Conservation (phyloP, 2,329 filamentous ascomycete species). For the Hypoxylon sp. region DNA sequence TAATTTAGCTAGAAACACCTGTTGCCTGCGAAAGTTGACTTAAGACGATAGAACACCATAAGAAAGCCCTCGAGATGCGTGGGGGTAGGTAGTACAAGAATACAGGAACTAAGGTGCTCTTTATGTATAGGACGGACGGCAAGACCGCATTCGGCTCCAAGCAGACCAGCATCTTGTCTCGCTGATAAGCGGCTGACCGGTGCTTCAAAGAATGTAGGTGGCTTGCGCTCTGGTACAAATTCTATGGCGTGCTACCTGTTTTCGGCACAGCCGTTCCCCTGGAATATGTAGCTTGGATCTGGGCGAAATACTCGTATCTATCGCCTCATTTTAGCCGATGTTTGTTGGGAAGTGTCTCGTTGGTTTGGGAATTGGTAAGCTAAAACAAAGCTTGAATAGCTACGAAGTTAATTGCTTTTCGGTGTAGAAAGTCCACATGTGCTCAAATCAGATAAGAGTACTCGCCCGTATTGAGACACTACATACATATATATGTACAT, state of each 20-base stretch:
- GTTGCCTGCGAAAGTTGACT: slow-evolving; percentile 6
- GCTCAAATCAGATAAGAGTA: slow-evolving; percentile 20
- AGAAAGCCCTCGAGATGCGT: slow-evolving; percentile 20
- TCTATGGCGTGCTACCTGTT: slow-evolving; percentile 27
- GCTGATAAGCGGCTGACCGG: slow-evolving; percentile 29
- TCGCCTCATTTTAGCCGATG: slow-evolving; percentile 22
- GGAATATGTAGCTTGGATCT: slow-evolving; percentile 12
- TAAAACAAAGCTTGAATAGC: slow-evolving; percentile 16
- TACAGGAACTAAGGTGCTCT: slow-evolving; percentile 14
- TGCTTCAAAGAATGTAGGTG: slow-evolving; percentile 33
- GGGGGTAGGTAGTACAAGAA: slow-evolving; percentile 32
- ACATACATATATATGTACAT: not conserved
- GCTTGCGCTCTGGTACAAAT: slow-evolving; percentile 21
- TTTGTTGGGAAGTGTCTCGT: slow-evolving; percentile 7
- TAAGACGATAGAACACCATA: slow-evolving; percentile 16
- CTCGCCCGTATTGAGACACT: slow-evolving; percentile 20
- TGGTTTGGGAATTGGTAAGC: slow-evolving; percentile 1
- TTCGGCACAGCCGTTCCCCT: slow-evolving; percentile 23
- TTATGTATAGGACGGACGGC: not conserved
- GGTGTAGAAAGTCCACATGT: slow-evolving; percentile 33
- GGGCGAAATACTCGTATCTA: slow-evolving; percentile 17
- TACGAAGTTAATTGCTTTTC: slow-evolving; percentile 30
- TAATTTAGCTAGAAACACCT: not conserved
- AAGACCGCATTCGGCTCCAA: slow-evolving; percentile 32
- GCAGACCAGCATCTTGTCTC: slow-evolving; percentile 27